These are phyloP conservation scores for Macadamia tetraphylla DNA, from an alignment of 164 flowering plant species.

Conservation along the genomic window DNA sequence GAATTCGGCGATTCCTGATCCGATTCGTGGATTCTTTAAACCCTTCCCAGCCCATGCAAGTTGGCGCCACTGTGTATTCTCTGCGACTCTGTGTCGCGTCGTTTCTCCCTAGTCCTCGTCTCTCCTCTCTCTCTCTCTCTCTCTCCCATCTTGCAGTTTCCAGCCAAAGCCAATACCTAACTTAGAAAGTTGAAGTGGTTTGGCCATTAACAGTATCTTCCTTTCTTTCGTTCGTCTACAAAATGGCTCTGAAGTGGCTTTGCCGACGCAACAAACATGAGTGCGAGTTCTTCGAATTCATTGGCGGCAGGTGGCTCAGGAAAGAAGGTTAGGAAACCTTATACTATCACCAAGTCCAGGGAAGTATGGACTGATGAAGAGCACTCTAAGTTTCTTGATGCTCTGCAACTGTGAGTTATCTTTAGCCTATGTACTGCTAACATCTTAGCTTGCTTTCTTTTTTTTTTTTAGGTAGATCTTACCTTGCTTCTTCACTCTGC, in stretches of 20 bases:
- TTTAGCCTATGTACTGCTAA: no score
- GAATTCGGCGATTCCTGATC: no score
- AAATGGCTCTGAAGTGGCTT: constrained; percentile 1
- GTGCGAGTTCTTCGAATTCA: constrained; percentile 19
- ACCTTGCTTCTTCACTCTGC: no score
- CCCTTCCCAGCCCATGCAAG: no score
- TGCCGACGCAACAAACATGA: constrained; percentile 7
- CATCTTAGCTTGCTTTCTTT: not conserved
- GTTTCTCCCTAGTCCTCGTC: no score
- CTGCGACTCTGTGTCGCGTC: no score
- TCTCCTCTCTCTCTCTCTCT: not conserved
- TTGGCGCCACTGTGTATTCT: no score
- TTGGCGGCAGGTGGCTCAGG: constrained; percentile 31
- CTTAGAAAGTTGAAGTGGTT: not conserved
- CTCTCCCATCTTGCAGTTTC: not conserved
- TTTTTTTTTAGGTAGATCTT: no score
- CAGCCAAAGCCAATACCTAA: not conserved
- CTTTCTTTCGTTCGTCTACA: not conserved
- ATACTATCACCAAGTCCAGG: constrained; percentile 50
- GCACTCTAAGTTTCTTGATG: constrained; percentile 93
- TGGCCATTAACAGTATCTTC: not conserved
- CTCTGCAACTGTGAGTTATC: constrained; percentile 69
- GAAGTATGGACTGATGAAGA: constrained; percentile 95
- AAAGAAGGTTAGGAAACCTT: constrained; percentile 80
- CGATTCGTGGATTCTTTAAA: no score